These are phyloP conservation scores for Daldinia decipiens DNA, from an alignment of 495 filamentous ascomycete genomes.

Conservation along the genomic window DNA sequence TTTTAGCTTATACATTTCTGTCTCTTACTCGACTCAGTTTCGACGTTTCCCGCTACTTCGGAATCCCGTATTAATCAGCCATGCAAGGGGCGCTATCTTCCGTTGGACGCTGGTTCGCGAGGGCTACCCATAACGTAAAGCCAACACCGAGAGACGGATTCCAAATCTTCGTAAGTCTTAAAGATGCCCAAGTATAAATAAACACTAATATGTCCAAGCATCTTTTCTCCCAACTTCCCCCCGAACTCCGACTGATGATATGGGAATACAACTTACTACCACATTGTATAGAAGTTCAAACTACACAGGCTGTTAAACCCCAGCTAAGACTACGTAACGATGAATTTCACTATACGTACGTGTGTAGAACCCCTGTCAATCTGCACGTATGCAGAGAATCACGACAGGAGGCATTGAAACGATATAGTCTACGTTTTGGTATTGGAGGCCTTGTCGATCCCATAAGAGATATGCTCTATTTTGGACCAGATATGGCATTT, in stretches of 20 bases:
- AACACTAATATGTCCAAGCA: constrained; percentile 28
- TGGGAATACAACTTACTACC: constrained; percentile 44
- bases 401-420: constrained; percentile 37
- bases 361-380: constrained; percentile 35
- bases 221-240: constrained; percentile 39
- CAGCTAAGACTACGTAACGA: too few relatives aligned
- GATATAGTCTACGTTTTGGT: constrained; percentile 38
- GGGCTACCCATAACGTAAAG: constrained; percentile 15
- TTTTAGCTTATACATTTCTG: background rate
- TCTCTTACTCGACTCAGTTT: background rate
- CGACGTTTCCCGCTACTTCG: background rate
- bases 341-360: constrained; percentile 19
- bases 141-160: background rate
- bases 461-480: constrained; percentile 44
- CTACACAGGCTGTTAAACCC: too few relatives aligned
- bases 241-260: constrained; percentile 46
- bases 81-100: background rate
- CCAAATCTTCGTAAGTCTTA: constrained; percentile 18
- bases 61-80: background rate
- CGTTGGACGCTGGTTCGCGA: constrained; percentile 5
- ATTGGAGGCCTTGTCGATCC: constrained; percentile 40
- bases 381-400: constrained; percentile 47
- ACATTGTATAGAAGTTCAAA: constrained; percentile 39
- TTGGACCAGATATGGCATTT: constrained; percentile 34
- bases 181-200: background rate